These are phyloP conservation scores for Suillus subluteus DNA, from an alignment of 768 basidiomycete genomes.

Conservation along the genomic window DNA sequence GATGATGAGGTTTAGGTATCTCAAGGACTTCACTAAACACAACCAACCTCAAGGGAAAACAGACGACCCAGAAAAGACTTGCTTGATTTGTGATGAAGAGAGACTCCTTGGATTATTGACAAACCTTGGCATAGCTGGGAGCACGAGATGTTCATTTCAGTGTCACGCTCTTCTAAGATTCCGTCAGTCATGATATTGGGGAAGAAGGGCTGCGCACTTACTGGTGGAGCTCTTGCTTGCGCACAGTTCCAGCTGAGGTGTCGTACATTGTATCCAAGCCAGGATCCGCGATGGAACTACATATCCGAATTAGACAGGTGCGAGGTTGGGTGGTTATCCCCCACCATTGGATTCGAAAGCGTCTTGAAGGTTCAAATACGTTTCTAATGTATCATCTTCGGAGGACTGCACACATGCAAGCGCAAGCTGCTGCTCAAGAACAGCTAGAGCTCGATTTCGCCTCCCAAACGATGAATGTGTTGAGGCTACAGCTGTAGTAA, in stretches of 20 bases:
- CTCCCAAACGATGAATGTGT: constrained; percentile 55
- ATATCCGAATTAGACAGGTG: constrained; percentile 16
- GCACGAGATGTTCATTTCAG: constrained; percentile 52
- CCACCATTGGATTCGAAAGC: constrained; percentile 84
- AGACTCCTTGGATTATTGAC: constrained; percentile 76
- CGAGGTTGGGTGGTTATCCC: constrained; percentile 26
- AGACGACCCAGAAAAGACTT: constrained; percentile 72
- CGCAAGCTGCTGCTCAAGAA: constrained; percentile 59
- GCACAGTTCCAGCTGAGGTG: constrained; percentile 51
- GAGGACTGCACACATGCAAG: constrained; percentile 48
- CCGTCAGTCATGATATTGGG: constrained; percentile 11
- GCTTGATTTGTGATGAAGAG: constrained; percentile 66
- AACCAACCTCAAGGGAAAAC: constrained; percentile 66
- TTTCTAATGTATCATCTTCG: constrained; percentile 47
- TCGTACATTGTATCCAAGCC: constrained; percentile 60
- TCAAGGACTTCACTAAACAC: neutral
- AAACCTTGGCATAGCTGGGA: constrained; percentile 62
- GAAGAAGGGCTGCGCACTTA: constrained; percentile 27
- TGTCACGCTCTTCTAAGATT: constrained; percentile 42
- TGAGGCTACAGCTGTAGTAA: constrained; percentile 61
- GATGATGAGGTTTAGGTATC: constrained; percentile 14
- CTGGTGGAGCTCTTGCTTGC: constrained; percentile 50
- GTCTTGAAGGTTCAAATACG: constrained; percentile 71
- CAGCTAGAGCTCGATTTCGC: constrained; percentile 57
- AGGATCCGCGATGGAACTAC: constrained; percentile 73